phyloP scores from a whole-genome alignment of 495 filamentous ascomycete species.

The Lophiostoma macrostomum region DNA sequence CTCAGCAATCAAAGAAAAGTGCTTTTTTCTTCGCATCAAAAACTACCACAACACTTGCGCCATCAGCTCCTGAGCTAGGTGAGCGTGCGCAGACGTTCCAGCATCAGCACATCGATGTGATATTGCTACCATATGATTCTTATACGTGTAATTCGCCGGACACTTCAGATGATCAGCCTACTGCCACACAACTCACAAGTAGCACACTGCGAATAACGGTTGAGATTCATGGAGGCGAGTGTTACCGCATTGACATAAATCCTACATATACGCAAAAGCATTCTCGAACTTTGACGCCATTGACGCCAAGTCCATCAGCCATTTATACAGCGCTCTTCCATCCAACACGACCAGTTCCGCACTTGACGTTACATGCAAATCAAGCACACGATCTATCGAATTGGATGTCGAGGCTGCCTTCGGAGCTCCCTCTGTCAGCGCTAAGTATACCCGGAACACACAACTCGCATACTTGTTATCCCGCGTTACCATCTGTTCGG shows the following conservation, averaged over 20 bases:
- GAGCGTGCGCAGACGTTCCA: constrained; percentile 55
- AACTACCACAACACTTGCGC: constrained; percentile 40
- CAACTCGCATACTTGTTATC: constrained; percentile 81
- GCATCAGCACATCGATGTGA: constrained; percentile 53
- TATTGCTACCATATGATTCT: constrained; percentile 57
- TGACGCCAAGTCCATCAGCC: constrained; percentile 54
- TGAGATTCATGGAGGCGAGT: constrained; percentile 53
- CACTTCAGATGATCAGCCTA: constrained; percentile 48
- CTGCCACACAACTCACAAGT: not conserved
- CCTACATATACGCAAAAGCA: constrained; percentile 48
- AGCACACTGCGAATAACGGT: constrained; percentile 57
- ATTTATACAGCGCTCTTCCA: constrained; percentile 74
- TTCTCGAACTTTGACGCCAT: constrained; percentile 54
- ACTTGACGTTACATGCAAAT: constrained; percentile 63
- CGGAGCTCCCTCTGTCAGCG: constrained; percentile 67
- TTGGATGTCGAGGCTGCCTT: constrained; percentile 77
- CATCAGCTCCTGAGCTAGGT: constrained; percentile 43
- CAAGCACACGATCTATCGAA: constrained; percentile 65
- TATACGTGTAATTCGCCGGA: constrained; percentile 54
- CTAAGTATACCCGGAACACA: constrained; percentile 94
- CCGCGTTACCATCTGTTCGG: constrained; percentile 85
- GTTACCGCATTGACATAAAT: constrained; percentile 61
- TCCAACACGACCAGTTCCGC: constrained; percentile 48
- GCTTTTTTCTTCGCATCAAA: constrained; percentile 47
- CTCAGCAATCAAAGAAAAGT: constrained; percentile 40